phyloP scores from a whole-genome alignment of 305 asterid species.

The Lippia alba region DNA sequence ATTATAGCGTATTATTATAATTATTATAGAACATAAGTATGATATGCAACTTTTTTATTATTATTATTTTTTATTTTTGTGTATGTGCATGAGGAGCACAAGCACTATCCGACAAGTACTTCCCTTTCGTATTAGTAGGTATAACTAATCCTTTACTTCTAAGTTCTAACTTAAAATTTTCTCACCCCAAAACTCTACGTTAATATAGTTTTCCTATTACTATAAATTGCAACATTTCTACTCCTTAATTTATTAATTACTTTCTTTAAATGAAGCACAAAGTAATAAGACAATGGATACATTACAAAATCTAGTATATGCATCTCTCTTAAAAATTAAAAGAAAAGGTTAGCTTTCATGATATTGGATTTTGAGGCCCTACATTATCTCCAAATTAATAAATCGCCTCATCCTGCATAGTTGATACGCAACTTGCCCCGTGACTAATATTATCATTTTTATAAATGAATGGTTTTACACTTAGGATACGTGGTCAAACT shows the following conservation, averaged over 20 bases:
- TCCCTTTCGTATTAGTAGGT: slow-evolving; percentile 1
- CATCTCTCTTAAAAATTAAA: background rate
- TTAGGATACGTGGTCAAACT: too few species aligned
- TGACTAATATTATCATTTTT: background rate
- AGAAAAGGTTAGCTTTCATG: background rate
- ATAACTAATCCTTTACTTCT: slow-evolving; percentile 5
- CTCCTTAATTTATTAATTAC: too few species aligned
- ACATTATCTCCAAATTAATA: slow-evolving; percentile 6
- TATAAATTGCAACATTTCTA: too few species aligned
- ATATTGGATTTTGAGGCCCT: slow-evolving; percentile 15
- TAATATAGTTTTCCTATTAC: too few species aligned
- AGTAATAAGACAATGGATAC: slow-evolving; percentile 9
- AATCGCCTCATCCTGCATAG: background rate
- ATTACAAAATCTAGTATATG: background rate
- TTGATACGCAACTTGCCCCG: slow-evolving; percentile 10
- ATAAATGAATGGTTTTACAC: too few species aligned
- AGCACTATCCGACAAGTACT: too few species aligned
- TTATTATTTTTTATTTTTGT: too few species aligned
- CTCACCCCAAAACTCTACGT: background rate
- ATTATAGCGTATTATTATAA: too few species aligned
- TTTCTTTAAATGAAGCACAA: too few species aligned
- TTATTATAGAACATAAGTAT: too few species aligned
- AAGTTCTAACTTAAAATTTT: background rate
- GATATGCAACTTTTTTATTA: too few species aligned
- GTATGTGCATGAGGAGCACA: too few species aligned